Evolutionary conservation across 441 rosid species (phyloP), one percentile per base, ranked within the genome.

Genomic region (Croton setiger): DNA sequence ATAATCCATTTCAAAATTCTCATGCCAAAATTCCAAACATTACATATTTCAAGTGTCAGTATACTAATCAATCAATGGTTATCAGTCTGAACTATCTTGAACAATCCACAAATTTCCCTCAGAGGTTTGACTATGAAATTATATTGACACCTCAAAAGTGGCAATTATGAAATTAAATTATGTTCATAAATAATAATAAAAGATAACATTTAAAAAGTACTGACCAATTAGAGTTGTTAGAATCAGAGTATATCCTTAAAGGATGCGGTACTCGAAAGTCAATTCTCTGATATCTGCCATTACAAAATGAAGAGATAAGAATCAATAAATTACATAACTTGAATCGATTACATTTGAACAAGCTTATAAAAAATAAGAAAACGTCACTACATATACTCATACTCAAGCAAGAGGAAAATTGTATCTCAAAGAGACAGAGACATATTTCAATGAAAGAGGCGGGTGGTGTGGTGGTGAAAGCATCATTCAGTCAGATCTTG

Each of bases 261-360:
- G 79, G 77, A 64, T 88, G 96, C 39, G 98, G 97, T 35, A 93
- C 90, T 77, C 98, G 96, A 79, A 93, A 96, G 64, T 88, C 98
- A 66, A 87, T 82, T 77, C 97, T 91, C 79, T 96, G 99, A 73
- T 96, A 93, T 78, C 98, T 96, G 89, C 21, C 14, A 76, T 66
- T 54, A 69, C 71, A 69, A 47, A 74, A 35, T 43, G 62, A 15
- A 52, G 61, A 47, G 5, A 60, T 61, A 71, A 63, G 48, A 44
- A 64, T 70, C n/a, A 76, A 72, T n/a, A 47, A 3, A 11, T 31
- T 11, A 31, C 10, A 66, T 12, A 47, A 44, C 41, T 15, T 55
- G 15, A 8, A 27, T 31, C 56, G 54, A 27, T n/a, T 18, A 33
- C 6, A 44, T 63, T 37, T 51, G 56, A 17, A 48, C 36, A 71